A percentile compares a stretch with the other conserved stretches of the same genome.
Conservation (phyloP, 768 basidiomycete genomes). For the Astraeus odoratus region DNA sequence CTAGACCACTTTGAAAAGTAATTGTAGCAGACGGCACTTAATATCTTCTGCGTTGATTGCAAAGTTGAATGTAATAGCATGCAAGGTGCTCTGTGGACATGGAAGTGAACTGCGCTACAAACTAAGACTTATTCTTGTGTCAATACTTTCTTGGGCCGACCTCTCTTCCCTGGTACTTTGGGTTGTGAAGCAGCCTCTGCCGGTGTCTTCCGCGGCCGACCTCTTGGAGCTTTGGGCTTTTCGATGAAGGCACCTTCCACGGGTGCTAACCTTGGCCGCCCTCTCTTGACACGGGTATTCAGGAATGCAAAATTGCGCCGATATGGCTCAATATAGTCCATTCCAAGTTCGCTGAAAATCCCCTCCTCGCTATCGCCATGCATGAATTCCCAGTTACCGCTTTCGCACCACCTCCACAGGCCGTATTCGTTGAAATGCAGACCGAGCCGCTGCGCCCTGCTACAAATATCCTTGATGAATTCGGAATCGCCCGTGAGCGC, state of each 20-base stretch:
- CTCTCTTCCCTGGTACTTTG: not conserved
- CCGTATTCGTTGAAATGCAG: slow-evolving; percentile 56
- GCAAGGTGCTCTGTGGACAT: too few species aligned
- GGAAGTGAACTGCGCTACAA: too few species aligned
- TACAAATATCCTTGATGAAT: slow-evolving; percentile 38
- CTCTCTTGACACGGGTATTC: not conserved
- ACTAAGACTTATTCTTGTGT: not conserved
- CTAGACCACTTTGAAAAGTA: slow-evolving; percentile 30
- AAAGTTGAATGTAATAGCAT: too few species aligned
- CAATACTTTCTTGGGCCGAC: not conserved
- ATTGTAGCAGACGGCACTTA: not conserved
- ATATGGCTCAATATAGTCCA: slow-evolving; percentile 35
- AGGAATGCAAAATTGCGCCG: slow-evolving; percentile 30
- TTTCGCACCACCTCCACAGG: slow-evolving; percentile 50
- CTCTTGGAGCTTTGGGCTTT: not conserved
- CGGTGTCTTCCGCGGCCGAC: not conserved
- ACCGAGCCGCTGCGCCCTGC: slow-evolving; percentile 37
- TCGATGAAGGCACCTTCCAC: slow-evolving; percentile 2
- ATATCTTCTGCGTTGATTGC: too few species aligned
- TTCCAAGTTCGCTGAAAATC: slow-evolving; percentile 37
- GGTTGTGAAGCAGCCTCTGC: not conserved
- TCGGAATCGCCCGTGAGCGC: slow-evolving; percentile 48
- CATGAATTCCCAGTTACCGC: slow-evolving; percentile 39
- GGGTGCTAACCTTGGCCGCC: slow-evolving; percentile 5
- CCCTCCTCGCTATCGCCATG: slow-evolving; percentile 38